These are phyloP conservation scores for Oxytropis ochrocephala DNA, from an alignment of 306 rosid species.

Conservation along the genomic window DNA sequence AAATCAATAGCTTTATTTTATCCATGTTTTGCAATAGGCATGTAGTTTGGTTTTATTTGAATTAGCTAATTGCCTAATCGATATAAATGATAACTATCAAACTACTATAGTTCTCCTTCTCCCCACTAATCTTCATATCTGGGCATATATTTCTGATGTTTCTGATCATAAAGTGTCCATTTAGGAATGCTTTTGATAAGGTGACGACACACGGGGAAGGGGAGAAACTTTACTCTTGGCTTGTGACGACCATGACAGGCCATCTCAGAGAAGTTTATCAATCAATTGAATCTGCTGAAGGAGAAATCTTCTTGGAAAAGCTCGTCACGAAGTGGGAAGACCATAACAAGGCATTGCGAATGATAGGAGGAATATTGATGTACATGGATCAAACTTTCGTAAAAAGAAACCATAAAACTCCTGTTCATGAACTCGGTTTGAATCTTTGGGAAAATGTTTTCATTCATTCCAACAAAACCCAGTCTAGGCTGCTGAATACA, in stretches of 20 bases:
- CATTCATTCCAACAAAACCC: conserved; percentile 45
- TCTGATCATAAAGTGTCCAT: conserved; percentile 11
- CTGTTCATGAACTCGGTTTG: conserved; percentile 54
- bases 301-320: conserved; percentile 48
- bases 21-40: neutral
- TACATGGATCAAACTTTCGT: conserved; percentile 55
- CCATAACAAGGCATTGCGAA: conserved; percentile 54
- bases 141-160: conserved; percentile 5
- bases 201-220: conserved; percentile 56
- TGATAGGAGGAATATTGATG: conserved; percentile 56
- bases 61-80: neutral
- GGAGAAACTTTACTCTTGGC: conserved; percentile 51
- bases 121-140: neutral
- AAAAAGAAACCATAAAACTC: conserved; percentile 45
- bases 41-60: neutral
- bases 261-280: conserved; percentile 39
- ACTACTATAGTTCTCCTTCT: neutral
- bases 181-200: conserved; percentile 57
- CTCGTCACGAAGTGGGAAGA: conserved; percentile 53
- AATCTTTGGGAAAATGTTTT: conserved; percentile 53
- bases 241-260: conserved; percentile 38
- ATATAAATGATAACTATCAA: neutral
- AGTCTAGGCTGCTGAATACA: conserved; percentile 39
- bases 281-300: conserved; percentile 48
- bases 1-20: neutral